These are phyloP conservation scores for Aureobasidium musti DNA, from an alignment of 2,329 filamentous ascomycete genomes.

Conservation along the genomic window DNA sequence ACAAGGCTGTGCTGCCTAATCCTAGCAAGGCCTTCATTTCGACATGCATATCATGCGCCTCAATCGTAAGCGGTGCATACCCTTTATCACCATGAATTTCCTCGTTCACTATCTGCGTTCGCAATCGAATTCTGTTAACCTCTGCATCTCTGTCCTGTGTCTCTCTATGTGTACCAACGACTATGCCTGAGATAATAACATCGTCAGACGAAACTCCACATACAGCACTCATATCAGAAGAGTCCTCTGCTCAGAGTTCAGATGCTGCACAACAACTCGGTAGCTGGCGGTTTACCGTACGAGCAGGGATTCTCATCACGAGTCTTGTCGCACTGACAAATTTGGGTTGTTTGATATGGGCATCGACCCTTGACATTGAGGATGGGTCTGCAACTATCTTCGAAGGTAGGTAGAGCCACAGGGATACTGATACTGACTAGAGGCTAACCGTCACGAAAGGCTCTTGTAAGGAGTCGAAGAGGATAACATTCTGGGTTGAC, in stretches of 20 bases:
- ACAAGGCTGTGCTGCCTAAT: neutral
- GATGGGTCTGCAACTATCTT: slow-evolving; percentile 21
- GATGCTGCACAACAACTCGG: neutral
- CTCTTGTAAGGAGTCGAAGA: slow-evolving; percentile 7
- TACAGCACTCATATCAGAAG: neutral
- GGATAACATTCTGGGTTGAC: slow-evolving; percentile 35
- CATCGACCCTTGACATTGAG: neutral
- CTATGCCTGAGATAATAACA: neutral
- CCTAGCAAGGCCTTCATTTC: neutral
- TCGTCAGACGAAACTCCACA: neutral
- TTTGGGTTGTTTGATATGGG: neutral
- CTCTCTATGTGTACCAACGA: too few species aligned
- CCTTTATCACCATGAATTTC: neutral
- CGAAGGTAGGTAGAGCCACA: neutral
- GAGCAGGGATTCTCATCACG: neutral
- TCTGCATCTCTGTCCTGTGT: neutral
- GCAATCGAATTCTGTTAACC: too few species aligned
- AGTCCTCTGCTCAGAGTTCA: neutral
- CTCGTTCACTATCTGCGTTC: neutral
- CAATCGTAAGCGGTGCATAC: neutral
- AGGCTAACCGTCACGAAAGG: neutral
- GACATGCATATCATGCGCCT: neutral
- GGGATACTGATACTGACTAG: too few species aligned
- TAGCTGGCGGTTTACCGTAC: slow-evolving; percentile 6
- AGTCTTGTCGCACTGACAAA: neutral